Conservation (phyloP, 345 rosid genomes). For the Corchorus olitorius region DNA sequence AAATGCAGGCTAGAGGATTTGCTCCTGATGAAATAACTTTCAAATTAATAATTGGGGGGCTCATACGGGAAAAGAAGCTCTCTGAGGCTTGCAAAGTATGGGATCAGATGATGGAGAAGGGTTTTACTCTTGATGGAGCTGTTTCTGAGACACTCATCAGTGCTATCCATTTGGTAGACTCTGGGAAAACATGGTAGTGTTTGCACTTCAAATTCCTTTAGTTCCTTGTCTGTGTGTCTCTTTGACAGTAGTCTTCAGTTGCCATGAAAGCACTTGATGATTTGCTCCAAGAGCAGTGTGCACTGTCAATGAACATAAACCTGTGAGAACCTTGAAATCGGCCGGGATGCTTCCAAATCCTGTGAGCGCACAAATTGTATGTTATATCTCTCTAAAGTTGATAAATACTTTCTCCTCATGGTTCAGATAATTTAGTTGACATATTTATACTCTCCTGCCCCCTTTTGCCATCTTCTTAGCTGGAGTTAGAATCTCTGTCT, state of each 20-base stretch:
- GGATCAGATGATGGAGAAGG: conserved; percentile 99
- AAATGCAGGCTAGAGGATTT: conserved; percentile 64
- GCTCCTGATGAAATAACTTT: conserved; percentile 83
- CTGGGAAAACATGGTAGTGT: conserved; percentile 34
- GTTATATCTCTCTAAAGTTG: background rate
- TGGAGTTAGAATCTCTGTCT: background rate
- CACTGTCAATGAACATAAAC: background rate
- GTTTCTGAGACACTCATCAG: conserved; percentile 66
- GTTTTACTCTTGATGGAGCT: conserved; percentile 83
- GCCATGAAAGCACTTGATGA: conserved; percentile 6
- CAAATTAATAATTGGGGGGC: conserved; percentile 82
- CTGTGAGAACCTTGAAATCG: background rate
- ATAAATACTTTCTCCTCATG: conserved; percentile 5
- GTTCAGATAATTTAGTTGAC: background rate
- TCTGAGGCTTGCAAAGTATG: conserved; percentile 72
- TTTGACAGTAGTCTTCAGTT: conserved; percentile 8
- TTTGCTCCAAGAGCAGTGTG: conserved; percentile 12
- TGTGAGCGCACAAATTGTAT: conserved; percentile 8
- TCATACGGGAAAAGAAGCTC: conserved; percentile 59
- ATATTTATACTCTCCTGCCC: background rate
- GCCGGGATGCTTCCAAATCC: background rate
- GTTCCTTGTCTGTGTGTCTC: background rate
- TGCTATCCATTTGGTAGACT: conserved; percentile 42
- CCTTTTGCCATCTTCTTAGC: background rate
- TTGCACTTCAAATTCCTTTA: conserved; percentile 11